Evolutionary conservation across 1,284 basidiomycete genomes (phyloP), one percentile per base, ranked within the genome.

Genomic region (Tilletia walkeri): DNA sequence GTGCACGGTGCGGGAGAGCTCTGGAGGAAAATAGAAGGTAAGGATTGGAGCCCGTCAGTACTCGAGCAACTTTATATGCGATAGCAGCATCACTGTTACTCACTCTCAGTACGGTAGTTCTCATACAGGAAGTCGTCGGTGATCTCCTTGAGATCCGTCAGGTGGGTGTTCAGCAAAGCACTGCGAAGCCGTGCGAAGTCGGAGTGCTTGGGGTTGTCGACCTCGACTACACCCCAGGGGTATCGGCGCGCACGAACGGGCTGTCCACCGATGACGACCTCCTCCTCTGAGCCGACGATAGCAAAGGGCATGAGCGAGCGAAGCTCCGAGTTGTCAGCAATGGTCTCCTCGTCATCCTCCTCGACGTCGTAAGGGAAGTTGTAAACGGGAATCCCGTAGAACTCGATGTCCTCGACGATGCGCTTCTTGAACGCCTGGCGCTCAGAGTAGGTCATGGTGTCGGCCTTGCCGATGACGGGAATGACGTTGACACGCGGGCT

Each of bases 321-420:
- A n/a, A 84, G 77, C 70, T 84, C 82, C 12, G 80, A 82, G 86
- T 99, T 99, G 86, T 99, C 96, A 80, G 92, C 90, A 75, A 99
- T 95, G 3, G 95, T 98, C 81, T 99, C 96, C 83, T 98, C 95
- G 84, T 99, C 96, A 81, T 99, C 85, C 86, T 99, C 96, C 85
- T 99, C 96, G 30, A 94, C 91, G 79, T 99, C 96, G 85, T 96
- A 99, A 0, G 96, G 96, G 89, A 99, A 99, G 87, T 99, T 99
- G 88, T 99, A 99, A 61, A 99, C 92, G 5, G 96, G 95, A 78
- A 99, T 99, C 76, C 92, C 91, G 84, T 99, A 98, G 87, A 98
- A 89, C 83, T 98, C 95, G 78, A 99, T 98, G 84, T 99, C 95
- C 86, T 99, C 95, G 94, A 98, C 98, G 82, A 99, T 56, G 84